Evolutionary conservation across 2,329 filamentous ascomycete genomes (phyloP), one percentile per base, ranked within the genome.

Genomic region (Cladophialophora exuberans): DNA sequence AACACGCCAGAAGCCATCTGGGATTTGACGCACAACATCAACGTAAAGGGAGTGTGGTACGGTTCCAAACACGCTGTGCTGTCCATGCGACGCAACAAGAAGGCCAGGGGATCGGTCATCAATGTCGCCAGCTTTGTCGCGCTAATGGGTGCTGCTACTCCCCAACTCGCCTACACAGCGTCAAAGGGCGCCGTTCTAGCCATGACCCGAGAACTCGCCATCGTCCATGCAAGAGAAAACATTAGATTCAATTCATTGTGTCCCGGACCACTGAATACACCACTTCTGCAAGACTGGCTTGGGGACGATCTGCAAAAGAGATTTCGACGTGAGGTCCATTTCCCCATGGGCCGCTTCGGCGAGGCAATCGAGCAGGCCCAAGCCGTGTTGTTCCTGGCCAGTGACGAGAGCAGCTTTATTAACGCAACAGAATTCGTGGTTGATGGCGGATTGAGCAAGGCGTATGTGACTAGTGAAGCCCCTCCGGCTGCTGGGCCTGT

Each of bases 1-100:
- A 83, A 87, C 70, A 96, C 91, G 1, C 86, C 89, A 46, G 90
- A 96, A 77, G 85, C 84, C 66, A 92, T 97, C 77, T 97, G 92
- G 92, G 90, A 97, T 67, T 77, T 96, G 63, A 97, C 92, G 3
- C 90, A 96, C 59, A 86, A 84, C 71, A 95, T 96, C 79, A 97
- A 97, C 73, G 92, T 96, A 73, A 97, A 97, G 83, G 92, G 92
- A 38, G 92, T 97, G n/a, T 96, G 92, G 92, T 97, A 84, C 72
- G 92, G 92, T 57, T 87, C 85, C 82, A 97, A 96, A 81, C 90
- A 96, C 72, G 90, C 92, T 5, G 86, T 97, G 23, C 79, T 93
- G 46, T 83, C 89, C 39, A 80, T 97, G 66, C 87, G 91, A 62
- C 85, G 84, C 65, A 80, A 95, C 79, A 82, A 83, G 52, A 97